Conservation (phyloP, 2,329 filamentous ascomycete species). For the Nigrospora osmanthi region DNA sequence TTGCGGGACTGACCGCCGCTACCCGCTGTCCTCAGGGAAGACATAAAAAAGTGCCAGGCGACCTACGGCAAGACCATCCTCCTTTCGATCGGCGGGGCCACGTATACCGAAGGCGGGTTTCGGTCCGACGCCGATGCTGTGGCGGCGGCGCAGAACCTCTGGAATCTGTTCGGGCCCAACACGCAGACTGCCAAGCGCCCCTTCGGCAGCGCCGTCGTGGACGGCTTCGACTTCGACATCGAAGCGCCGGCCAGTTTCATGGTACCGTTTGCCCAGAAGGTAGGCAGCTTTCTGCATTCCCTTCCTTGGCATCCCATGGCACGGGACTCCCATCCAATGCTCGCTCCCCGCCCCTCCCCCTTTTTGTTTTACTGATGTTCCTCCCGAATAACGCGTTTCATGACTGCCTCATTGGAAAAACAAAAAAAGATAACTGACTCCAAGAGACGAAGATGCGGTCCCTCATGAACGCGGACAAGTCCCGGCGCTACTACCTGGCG, state of each 20-base stretch:
- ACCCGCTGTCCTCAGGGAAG: conserved; percentile 23
- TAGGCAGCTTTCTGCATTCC: too few relatives aligned
- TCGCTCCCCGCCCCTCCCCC: too few relatives aligned
- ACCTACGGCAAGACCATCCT: conserved; percentile 60
- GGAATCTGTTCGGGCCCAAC: conserved; percentile 62
- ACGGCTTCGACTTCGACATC: conserved; percentile 74
- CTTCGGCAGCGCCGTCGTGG: conserved; percentile 57
- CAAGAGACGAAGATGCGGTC: conserved; percentile 35
- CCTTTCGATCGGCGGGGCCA: conserved; percentile 64
- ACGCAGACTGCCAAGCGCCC: conserved; percentile 47
- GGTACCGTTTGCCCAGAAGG: conserved; percentile 44
- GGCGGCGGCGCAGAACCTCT: conserved; percentile 53
- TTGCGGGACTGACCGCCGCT: neutral
- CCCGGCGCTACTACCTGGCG: conserved; percentile 50
- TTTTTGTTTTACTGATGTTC: too few relatives aligned
- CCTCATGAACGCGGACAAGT: conserved; percentile 42
- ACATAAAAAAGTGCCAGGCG: conserved; percentile 53
- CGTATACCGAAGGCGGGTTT: conserved; percentile 64
- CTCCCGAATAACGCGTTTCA: too few relatives aligned
- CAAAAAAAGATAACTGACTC: too few relatives aligned
- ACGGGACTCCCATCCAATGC: too few relatives aligned
- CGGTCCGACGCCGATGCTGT: conserved; percentile 40
- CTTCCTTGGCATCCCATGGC: too few relatives aligned
- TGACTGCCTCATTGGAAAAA: too few relatives aligned
- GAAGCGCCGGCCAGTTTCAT: conserved; percentile 54